These are phyloP conservation scores for Magnusiomyces ingens DNA, from an alignment of 1,139 yeast genomes.

Conservation along the genomic window DNA sequence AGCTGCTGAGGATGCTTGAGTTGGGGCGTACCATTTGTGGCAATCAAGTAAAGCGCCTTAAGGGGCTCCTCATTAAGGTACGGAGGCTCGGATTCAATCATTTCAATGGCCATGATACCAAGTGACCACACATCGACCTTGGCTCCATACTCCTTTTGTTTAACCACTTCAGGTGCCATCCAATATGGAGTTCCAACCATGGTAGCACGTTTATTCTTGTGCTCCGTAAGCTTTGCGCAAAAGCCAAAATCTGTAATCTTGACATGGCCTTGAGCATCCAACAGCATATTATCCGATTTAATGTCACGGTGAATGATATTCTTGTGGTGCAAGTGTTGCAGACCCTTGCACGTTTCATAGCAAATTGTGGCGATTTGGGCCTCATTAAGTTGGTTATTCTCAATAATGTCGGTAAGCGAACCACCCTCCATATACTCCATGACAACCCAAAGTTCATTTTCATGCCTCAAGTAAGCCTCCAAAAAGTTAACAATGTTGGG, in stretches of 20 bases:
- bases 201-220: constrained; percentile 88
- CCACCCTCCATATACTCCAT: constrained; percentile 97
- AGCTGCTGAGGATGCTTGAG: constrained; percentile 78
- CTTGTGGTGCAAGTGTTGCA: constrained; percentile 83
- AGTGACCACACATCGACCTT: constrained; percentile 97
- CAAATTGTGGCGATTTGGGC: constrained; percentile 91
- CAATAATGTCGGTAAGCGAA: constrained; percentile 83
- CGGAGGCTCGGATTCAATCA: constrained; percentile 98
- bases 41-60: constrained; percentile 82
- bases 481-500: constrained; percentile 88
- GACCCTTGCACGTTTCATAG: constrained; percentile 83
- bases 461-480: constrained; percentile 63
- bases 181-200: constrained; percentile 99
- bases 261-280: constrained; percentile 81
- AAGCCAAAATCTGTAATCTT: constrained; percentile 97
- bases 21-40: constrained; percentile 95
- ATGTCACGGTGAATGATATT: constrained; percentile 95
- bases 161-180: constrained; percentile 99
- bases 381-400: constrained; percentile 62
- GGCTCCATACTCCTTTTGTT: constrained; percentile 92
- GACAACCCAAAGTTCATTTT: constrained; percentile 71
- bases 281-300: constrained; percentile 85
- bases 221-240: constrained; percentile 92
- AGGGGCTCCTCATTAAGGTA: constrained; percentile 93
- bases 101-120: constrained; percentile 97